phyloP scores from a whole-genome alignment of 805 yeast species.

The Wickerhamiella australiensis region DNA sequence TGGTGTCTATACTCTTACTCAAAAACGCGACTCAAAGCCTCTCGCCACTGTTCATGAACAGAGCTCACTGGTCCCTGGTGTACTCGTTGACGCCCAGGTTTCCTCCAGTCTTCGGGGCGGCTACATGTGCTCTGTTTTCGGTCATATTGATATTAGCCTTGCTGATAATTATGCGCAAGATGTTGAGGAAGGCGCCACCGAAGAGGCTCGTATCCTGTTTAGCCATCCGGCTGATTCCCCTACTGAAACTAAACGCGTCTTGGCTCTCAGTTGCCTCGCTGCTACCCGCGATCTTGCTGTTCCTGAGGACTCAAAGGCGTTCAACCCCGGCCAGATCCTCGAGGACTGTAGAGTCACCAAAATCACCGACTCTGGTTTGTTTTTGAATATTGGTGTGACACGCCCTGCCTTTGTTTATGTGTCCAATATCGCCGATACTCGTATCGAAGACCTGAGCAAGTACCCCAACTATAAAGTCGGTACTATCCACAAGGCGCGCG shows the following conservation, averaged over 20 bases:
- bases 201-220: slow-evolving; percentile 19
- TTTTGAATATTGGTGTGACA: slow-evolving; percentile 38
- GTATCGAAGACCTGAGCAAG: slow-evolving; percentile 24
- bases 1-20: slow-evolving; percentile 14
- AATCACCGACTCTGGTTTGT: slow-evolving; percentile 34
- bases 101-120: slow-evolving; percentile 52
- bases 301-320: slow-evolving; percentile 32
- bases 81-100: slow-evolving; percentile 59
- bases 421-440: slow-evolving; percentile 45
- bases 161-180: slow-evolving; percentile 51
- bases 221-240: slow-evolving; percentile 19
- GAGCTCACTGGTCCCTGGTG: slow-evolving; percentile 53
- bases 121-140: slow-evolving; percentile 57
- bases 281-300: slow-evolving; percentile 34
- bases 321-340: slow-evolving; percentile 62
- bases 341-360: slow-evolving; percentile 47
- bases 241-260: slow-evolving; percentile 40
- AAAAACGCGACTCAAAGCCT: slow-evolving; percentile 37
- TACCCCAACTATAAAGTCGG: slow-evolving; percentile 40
- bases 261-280: slow-evolving; percentile 53
- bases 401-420: slow-evolving; percentile 64
- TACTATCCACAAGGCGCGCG: slow-evolving; percentile 62
- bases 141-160: slow-evolving; percentile 60
- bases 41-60: slow-evolving; percentile 63
- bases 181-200: slow-evolving; percentile 17